phyloP scores from a whole-genome alignment of 352 stramenopile genomes.

The Aphanomyces astaci region DNA sequence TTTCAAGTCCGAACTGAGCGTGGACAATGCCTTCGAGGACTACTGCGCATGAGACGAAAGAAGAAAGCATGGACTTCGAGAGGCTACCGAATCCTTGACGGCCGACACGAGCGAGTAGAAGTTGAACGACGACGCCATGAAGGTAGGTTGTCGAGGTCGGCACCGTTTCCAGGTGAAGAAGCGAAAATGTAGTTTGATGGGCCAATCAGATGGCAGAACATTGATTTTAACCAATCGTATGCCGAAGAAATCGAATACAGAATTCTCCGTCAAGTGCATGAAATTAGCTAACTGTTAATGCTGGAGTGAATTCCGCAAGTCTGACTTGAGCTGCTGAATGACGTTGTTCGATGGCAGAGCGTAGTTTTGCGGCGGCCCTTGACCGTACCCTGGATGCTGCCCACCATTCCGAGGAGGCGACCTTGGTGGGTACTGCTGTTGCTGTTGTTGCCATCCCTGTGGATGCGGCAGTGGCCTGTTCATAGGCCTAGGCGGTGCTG shows the following conservation, averaged over 20 bases:
- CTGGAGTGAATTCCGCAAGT: not conserved
- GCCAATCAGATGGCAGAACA: not conserved
- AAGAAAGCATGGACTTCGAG: not conserved
- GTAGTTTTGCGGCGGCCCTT: not conserved
- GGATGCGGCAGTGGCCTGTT: not conserved
- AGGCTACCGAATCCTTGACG: conserved; percentile 33
- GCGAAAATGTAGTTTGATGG: not conserved
- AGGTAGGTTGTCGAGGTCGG: too few species aligned
- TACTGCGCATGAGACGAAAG: conserved; percentile 14
- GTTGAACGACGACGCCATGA: conserved; percentile 33
- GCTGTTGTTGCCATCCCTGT: not conserved
- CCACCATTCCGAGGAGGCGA: not conserved
- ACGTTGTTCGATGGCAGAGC: not conserved
- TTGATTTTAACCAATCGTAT: not conserved
- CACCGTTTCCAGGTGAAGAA: not conserved
- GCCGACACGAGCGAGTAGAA: conserved; percentile 39
- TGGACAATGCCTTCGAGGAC: conserved; percentile 64
- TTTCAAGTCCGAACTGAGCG: conserved; percentile 60
- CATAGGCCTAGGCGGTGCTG: not conserved
- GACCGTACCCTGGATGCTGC: not conserved
- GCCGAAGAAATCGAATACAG: not conserved
- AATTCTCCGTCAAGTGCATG: not conserved
- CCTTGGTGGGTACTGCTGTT: not conserved
- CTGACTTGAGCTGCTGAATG: not conserved
- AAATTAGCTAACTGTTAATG: not conserved